phyloP scores from a whole-genome alignment of 805 yeast species.

The Lachancea lanzarotensis region DNA sequence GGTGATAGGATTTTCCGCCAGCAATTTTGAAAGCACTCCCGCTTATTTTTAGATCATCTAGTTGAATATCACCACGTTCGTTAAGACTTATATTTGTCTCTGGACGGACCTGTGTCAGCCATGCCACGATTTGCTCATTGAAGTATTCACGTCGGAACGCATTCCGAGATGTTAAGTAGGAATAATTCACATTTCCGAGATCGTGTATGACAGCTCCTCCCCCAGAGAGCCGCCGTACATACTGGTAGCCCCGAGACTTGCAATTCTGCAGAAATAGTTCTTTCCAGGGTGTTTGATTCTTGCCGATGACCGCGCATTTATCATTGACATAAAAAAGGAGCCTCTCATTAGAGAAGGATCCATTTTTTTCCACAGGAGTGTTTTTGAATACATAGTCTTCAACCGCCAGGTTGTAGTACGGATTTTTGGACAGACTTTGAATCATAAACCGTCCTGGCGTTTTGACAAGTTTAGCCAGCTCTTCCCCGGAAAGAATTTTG shows the following conservation, averaged over 20 bases:
- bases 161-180: conserved; percentile 64
- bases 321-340: conserved; percentile 68
- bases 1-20: conserved; percentile 79
- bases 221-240: conserved; percentile 77
- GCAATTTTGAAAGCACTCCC: conserved; percentile 92
- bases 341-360: conserved; percentile 37
- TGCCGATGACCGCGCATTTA: conserved; percentile 90
- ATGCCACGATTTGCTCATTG: conserved; percentile 41
- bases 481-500: conserved; percentile 10
- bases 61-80: conserved; percentile 73
- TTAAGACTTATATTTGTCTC: conserved; percentile 43
- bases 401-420: conserved; percentile 69
- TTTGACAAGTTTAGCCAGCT: conserved; percentile 22
- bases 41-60: conserved; percentile 56
- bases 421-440: conserved; percentile 44
- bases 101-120: conserved; percentile 17
- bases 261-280: conserved; percentile 64
- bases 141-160: conserved; percentile 57
- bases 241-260: conserved; percentile 46
- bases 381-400: conserved; percentile 71
- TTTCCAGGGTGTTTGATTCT: conserved; percentile 92
- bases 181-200: conserved; percentile 77
- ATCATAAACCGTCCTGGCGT: conserved; percentile 56
- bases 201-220: conserved; percentile 99
- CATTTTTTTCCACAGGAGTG: conserved; percentile 41